Percentiles rank a stretch among this genome's conserved stretches.
Conservation (phyloP, 371 early-diverging fungal species). For the Gilbertella persicaria region DNA sequence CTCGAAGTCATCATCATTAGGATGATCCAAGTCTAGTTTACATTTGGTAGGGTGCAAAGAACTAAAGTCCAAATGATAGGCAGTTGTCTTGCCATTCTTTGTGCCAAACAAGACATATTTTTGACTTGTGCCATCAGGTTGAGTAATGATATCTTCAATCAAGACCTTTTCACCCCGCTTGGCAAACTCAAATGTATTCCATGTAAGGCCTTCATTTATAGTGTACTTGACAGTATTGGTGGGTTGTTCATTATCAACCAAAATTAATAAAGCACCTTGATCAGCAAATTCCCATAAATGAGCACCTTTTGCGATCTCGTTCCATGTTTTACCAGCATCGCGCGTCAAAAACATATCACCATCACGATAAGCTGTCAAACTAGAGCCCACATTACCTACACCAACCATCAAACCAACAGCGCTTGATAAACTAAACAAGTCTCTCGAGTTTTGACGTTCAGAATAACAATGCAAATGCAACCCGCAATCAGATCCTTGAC, state of each 20-base stretch:
- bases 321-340: conserved; percentile 83
- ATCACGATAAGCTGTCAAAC: conserved; percentile 63
- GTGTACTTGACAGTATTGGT: conserved; percentile 70
- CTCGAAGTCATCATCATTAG: conserved; percentile 75
- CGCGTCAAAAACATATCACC: conserved; percentile 85
- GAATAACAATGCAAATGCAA: conserved; percentile 85
- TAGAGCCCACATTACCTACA: conserved; percentile 87
- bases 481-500: conserved; percentile 46
- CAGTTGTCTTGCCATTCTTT: conserved; percentile 45
- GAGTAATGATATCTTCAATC: conserved; percentile 68
- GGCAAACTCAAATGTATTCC: conserved; percentile 59
- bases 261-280: conserved; percentile 76
- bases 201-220: conserved; percentile 66
- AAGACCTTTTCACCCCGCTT: conserved; percentile 50
- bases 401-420: conserved; percentile 91
- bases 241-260: conserved; percentile 75
- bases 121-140: conserved; percentile 72
- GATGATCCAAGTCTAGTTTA: conserved; percentile 43
- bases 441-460: conserved; percentile 73
- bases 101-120: conserved; percentile 71
- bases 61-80: conserved; percentile 78
- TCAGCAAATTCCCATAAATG: conserved; percentile 88
- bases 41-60: conserved; percentile 69
- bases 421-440: conserved; percentile 74
- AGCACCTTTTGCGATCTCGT: conserved; percentile 69